phyloP scores from a whole-genome alignment of 768 basidiomycete genomes.

The Calocybe cyanea region DNA sequence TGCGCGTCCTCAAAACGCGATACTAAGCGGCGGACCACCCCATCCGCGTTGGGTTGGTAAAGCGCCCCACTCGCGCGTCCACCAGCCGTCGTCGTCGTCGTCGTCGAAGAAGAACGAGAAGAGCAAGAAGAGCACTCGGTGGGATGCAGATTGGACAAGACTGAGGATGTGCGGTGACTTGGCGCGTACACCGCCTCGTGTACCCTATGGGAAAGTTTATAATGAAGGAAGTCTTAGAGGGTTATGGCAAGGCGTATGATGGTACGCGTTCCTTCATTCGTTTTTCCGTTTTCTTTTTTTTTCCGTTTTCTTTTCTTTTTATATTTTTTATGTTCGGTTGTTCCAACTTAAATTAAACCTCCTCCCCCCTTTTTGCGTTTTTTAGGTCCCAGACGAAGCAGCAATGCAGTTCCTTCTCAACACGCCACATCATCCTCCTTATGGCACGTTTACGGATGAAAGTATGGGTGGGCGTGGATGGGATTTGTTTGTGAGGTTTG shows the following conservation, averaged over 20 bases:
- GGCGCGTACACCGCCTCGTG: conserved; percentile 4
- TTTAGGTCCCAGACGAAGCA: conserved; percentile 22
- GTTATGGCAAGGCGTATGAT: conserved; percentile 57
- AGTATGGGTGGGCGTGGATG: neutral
- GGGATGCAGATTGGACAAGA: conserved; percentile 55
- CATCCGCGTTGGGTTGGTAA: conserved; percentile 14
- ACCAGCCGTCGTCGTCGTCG: too few species aligned
- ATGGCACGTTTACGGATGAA: conserved; percentile 21
- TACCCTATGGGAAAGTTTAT: conserved; percentile 26
- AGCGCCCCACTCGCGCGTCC: conserved; percentile 17
- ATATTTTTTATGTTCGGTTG: neutral
- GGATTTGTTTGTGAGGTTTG: conserved; percentile 46
- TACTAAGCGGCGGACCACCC: conserved; percentile 1
- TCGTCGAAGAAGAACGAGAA: too few species aligned
- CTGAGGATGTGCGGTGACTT: conserved; percentile 35
- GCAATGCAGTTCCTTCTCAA: conserved; percentile 12
- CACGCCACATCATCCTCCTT: conserved; percentile 16
- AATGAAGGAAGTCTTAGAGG: conserved; percentile 45
- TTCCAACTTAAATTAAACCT: too few species aligned
- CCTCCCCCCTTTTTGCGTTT: too few species aligned
- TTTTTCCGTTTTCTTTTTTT: too few species aligned
- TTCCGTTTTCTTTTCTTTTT: conserved; percentile 1
- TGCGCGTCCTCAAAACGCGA: too few species aligned
- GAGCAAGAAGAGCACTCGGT: conserved; percentile 32
- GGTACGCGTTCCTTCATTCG: too few species aligned